These are phyloP conservation scores for Penicillium sp. DNA, from an alignment of 2,329 filamentous ascomycete genomes.

Conservation along the genomic window DNA sequence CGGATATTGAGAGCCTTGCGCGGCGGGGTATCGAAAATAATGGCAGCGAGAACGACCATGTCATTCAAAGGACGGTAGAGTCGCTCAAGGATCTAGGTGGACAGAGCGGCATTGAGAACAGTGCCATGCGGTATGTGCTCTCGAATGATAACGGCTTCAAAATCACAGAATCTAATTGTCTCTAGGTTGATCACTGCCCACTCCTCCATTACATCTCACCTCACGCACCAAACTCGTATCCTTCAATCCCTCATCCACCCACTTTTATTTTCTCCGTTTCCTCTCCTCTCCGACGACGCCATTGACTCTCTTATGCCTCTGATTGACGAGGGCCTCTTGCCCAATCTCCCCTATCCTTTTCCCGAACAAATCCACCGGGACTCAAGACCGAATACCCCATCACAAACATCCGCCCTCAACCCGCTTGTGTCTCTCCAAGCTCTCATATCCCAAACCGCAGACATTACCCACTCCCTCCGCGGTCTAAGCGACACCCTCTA, in stretches of 20 bases:
- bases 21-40: constrained; percentile 55
- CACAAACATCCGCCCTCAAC: constrained; percentile 32
- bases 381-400: constrained; percentile 32
- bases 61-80: constrained; percentile 54
- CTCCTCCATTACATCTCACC: constrained; percentile 58
- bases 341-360: constrained; percentile 52
- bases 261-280: constrained; percentile 58
- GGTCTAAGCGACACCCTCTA: constrained; percentile 88
- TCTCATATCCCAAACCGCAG: constrained; percentile 69
- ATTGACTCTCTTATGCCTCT: constrained; percentile 60
- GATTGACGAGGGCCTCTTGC: constrained; percentile 53
- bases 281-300: constrained; percentile 52
- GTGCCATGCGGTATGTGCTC: constrained; percentile 51
- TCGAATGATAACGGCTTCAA: not conserved
- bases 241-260: constrained; percentile 60
- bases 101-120: constrained; percentile 58
- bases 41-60: constrained; percentile 51
- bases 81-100: constrained; percentile 55
- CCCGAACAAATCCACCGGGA: constrained; percentile 28
- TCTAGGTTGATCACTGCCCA: constrained; percentile 58
- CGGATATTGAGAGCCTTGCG: constrained; percentile 56
- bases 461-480: constrained; percentile 76
- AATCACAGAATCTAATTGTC: not conserved
- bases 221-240: constrained; percentile 61
- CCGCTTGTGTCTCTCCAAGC: constrained; percentile 66